Base-by-base conservation (phyloP, 305 asterid genomes). In the Fraxinus paxiana region DNA sequence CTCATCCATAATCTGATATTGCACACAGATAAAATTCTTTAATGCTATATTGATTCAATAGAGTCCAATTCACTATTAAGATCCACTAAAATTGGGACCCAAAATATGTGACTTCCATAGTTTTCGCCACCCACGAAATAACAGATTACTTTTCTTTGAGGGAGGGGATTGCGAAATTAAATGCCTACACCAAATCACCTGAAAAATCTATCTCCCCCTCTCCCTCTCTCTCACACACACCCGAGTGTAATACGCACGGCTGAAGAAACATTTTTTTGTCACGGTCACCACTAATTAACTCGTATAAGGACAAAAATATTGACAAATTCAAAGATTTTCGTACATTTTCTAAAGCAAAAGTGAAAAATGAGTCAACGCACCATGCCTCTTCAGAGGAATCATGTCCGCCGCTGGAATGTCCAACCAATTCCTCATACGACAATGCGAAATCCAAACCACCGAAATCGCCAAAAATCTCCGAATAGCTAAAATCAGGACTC, bases 331-430 rank as follows among this genome's bases (percentile, higher is more conserved):
- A 28, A 67, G 3, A 12, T 67, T 24, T 30, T 6, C 38, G 73
- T 67, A 67, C 35, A 28, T 26, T 13, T 26, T 12, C 73, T 10
- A n/a, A 26, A 37, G 56, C 37, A 22, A 43, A 37, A 63, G 35
- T 35, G 37, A 82, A 71, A 26, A 67, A 85, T 73, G 31, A 54
- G 78, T 7, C 75, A 46, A 48, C 83, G 82, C 90, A 93, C 98
- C 97, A 90, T 51, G 94, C 88, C 65, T 92, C 95, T 9, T 88
- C 90, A 37, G 96, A 91, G 80, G 97, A 87, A 81, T 89, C 90
- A 77, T 91, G 87, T 0, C 90, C 91, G 35, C 89, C 89, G 51
- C 86, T 81, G 77, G 90, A 89, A 75, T 85, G 87, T 13, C 87
- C 84, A 51, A 88, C 82, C 79, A 93, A 86, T 83, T 92, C 97